Conservation (phyloP, 1,284 basidiomycete genomes). For the Cutaneotrichosporon sp. region DNA sequence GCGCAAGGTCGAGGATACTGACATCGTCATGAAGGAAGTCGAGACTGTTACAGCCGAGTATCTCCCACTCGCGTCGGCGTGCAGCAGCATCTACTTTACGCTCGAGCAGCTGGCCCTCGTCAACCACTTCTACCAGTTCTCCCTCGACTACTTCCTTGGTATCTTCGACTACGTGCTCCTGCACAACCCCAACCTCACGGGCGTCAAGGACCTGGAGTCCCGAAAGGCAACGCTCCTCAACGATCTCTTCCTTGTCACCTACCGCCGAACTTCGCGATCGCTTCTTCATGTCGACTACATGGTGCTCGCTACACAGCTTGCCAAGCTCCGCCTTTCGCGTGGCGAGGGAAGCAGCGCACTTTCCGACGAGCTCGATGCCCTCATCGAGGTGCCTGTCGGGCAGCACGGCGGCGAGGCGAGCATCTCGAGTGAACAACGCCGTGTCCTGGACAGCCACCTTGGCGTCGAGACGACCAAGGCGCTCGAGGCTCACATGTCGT, state of each 20-base stretch:
- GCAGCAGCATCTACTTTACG: conserved; percentile 95
- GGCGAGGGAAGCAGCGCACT: conserved; percentile 63
- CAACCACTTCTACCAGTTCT: conserved; percentile 99
- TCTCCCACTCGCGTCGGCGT: conserved; percentile 88
- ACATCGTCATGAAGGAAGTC: conserved; percentile 91
- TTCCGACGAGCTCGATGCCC: conserved; percentile 77
- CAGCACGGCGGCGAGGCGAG: conserved; percentile 6
- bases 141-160: conserved; percentile 93
- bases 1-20: conserved; percentile 94
- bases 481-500: conserved; percentile 63
- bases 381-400: conserved; percentile 63
- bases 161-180: conserved; percentile 94
- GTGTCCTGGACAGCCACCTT: conserved; percentile 27
- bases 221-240: conserved; percentile 80
- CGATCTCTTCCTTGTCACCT: conserved; percentile 87
- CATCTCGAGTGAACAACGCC: conserved; percentile 30
- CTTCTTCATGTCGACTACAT: conserved; percentile 87
- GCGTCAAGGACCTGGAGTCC: conserved; percentile 65
- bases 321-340: conserved; percentile 75
- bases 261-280: conserved; percentile 83
- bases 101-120: conserved; percentile 89
- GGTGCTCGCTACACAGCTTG: conserved; percentile 82
- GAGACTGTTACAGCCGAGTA: conserved; percentile 94
- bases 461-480: conserved; percentile 57
- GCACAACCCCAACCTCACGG: conserved; percentile 81